phyloP scores from a whole-genome alignment of 257 asterid species.

The Leonotis leonurus region DNA sequence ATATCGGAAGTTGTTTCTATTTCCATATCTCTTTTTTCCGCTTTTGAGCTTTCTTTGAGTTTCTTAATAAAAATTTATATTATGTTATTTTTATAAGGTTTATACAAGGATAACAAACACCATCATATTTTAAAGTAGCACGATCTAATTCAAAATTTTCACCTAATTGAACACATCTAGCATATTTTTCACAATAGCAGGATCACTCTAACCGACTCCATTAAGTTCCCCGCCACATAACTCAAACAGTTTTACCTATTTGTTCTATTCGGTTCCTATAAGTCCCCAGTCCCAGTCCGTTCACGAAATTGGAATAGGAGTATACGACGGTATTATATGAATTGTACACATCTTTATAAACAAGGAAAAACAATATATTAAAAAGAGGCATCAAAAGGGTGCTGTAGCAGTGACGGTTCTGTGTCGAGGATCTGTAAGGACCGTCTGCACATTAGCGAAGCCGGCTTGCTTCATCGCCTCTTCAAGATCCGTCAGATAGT shows the following conservation, averaged over 20 bases:
- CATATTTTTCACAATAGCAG: background rate
- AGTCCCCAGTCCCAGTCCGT: too few species aligned
- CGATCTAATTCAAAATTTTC: background rate
- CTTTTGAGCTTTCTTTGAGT: too few species aligned
- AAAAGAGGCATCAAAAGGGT: slow-evolving; percentile 33
- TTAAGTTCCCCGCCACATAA: background rate
- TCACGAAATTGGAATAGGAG: too few species aligned
- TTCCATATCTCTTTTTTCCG: too few species aligned
- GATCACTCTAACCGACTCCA: background rate
- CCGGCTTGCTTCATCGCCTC: slow-evolving; percentile 46
- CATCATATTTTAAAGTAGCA: background rate
- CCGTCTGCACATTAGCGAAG: slow-evolving; percentile 45
- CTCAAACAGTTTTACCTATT: too few species aligned
- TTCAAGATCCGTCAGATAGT: slow-evolving; percentile 80
- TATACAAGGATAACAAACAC: too few species aligned
- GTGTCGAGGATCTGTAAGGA: slow-evolving; percentile 85
- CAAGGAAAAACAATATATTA: background rate
- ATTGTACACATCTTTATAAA: background rate
- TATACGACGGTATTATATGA: too few species aligned
- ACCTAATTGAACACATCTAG: background rate
- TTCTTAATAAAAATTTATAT: too few species aligned
- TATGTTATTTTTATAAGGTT: too few species aligned
- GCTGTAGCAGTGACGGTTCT: slow-evolving; percentile 75
- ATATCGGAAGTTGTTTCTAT: too few species aligned
- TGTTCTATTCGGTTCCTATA: too few species aligned